phyloP scores from a whole-genome alignment of 2,329 filamentous ascomycete species.

The Cytospora piceae region DNA sequence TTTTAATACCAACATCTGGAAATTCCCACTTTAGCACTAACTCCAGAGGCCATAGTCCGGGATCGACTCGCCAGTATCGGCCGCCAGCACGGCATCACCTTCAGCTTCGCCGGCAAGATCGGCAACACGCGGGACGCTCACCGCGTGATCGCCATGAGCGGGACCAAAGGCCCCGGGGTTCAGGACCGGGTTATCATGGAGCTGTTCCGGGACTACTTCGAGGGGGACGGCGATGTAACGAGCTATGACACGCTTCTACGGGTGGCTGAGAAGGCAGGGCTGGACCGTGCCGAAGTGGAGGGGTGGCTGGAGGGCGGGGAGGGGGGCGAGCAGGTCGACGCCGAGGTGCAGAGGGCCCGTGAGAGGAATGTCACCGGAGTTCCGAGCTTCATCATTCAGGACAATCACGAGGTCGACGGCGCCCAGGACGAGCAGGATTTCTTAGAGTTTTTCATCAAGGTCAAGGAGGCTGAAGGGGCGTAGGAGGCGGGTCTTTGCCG shows the following conservation, averaged over 20 bases:
- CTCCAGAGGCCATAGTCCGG: conserved; percentile 56
- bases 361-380: conserved; percentile 64
- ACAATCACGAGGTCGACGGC: conserved; percentile 66
- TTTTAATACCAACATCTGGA: neutral
- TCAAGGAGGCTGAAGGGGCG: conserved; percentile 37
- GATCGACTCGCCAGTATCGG: conserved; percentile 61
- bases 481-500: neutral
- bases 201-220: conserved; percentile 68
- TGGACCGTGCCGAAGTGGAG: conserved; percentile 55
- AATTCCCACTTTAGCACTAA: neutral
- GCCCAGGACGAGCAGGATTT: conserved; percentile 72
- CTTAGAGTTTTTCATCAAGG: conserved; percentile 64
- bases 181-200: conserved; percentile 66
- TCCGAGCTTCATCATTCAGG: conserved; percentile 75
- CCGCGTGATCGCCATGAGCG: conserved; percentile 71
- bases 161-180: conserved; percentile 50
- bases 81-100: conserved; percentile 69
- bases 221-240: conserved; percentile 66
- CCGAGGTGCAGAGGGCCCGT: conserved; percentile 56
- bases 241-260: conserved; percentile 53
- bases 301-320: conserved; percentile 56
- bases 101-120: conserved; percentile 69
- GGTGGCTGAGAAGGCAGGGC: conserved; percentile 56
- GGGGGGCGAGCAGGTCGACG: conserved; percentile 61
- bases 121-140: conserved; percentile 82